Evolutionary conservation across 2,329 filamentous ascomycete genomes (phyloP).

Genomic region (Exophiala viscosa): DNA sequence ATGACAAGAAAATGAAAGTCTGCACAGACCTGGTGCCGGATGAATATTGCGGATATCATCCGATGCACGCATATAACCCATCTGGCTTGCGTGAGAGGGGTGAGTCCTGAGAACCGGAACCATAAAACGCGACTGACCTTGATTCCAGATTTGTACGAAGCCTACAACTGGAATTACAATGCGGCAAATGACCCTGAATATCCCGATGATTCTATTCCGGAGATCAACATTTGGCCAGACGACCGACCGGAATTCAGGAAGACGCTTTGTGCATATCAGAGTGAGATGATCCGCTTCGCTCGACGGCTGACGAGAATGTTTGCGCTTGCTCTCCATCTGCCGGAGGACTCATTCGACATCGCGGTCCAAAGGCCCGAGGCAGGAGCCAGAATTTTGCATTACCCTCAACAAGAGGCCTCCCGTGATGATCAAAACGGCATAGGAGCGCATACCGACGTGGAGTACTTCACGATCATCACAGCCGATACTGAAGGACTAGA

Average conservation of each 20-base stretch:
- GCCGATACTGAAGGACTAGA: conserved; percentile 45
- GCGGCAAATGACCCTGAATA: conserved; percentile 7
- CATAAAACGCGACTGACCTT: not conserved
- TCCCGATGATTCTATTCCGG: conserved; percentile 1
- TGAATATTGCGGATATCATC: conserved; percentile 13
- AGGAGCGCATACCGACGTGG: conserved; percentile 48
- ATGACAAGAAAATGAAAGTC: conserved; percentile 47
- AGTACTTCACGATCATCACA: conserved; percentile 49
- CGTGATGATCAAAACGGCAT: conserved; percentile 39
- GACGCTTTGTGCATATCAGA: conserved; percentile 8
- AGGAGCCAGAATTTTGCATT: conserved; percentile 40
- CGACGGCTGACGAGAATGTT: conserved; percentile 30
- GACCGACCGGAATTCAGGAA: conserved; percentile 22
- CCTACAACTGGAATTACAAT: conserved; percentile 13
- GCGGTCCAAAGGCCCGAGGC: conserved; percentile 34
- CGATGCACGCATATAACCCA: conserved; percentile 9
- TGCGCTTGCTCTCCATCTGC: conserved; percentile 40
- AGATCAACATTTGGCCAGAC: conserved; percentile 11
- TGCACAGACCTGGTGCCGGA: conserved; percentile 32
- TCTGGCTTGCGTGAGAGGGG: conserved; percentile 8
- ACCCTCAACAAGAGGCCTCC: conserved; percentile 36
- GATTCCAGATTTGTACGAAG: conserved; percentile 9
- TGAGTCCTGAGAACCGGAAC: not conserved
- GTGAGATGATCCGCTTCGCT: conserved; percentile 8
- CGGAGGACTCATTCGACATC: conserved; percentile 41